Conservation (phyloP, 2,329 filamentous ascomycete species). For the Aspergillus aculeatinus region DNA sequence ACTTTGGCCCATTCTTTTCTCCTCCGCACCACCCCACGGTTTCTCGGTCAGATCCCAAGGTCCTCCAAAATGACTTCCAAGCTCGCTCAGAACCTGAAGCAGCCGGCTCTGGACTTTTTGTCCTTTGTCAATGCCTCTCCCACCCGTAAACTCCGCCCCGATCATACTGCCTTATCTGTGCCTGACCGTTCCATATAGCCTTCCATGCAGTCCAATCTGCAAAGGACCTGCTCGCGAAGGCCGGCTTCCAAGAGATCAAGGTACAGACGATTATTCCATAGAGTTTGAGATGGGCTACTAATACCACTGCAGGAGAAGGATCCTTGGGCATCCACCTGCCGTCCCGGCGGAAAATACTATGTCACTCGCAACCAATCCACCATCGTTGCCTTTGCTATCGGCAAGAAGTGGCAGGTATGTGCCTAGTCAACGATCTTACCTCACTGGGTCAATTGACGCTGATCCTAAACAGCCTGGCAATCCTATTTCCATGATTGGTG, state of each 20-base stretch:
- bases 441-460: background rate
- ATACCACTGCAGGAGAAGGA: conserved; percentile 66
- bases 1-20: conserved; percentile 3
- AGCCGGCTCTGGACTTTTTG: conserved; percentile 75
- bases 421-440: background rate
- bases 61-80: conserved; percentile 33
- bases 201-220: conserved; percentile 89
- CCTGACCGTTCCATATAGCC: conserved; percentile 53
- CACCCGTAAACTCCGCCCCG: conserved; percentile 63
- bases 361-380: conserved; percentile 91
- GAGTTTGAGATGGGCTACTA: background rate
- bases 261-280: conserved; percentile 34
- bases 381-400: conserved; percentile 88
- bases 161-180: conserved; percentile 10
- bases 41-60: conserved; percentile 13
- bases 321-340: conserved; percentile 75
- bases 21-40: conserved; percentile 12
- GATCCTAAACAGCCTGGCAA: conserved; percentile 65
- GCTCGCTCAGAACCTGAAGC: conserved; percentile 27
- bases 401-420: conserved; percentile 73
- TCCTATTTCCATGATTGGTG: conserved; percentile 86
- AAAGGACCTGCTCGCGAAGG: conserved; percentile 71
- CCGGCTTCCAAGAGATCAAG: conserved; percentile 83
- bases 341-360: conserved; percentile 92
- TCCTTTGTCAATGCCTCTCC: conserved; percentile 94